phyloP scores from a whole-genome alignment of 192 early-diverging fungal species.

The Helicostylum pulchrum region DNA sequence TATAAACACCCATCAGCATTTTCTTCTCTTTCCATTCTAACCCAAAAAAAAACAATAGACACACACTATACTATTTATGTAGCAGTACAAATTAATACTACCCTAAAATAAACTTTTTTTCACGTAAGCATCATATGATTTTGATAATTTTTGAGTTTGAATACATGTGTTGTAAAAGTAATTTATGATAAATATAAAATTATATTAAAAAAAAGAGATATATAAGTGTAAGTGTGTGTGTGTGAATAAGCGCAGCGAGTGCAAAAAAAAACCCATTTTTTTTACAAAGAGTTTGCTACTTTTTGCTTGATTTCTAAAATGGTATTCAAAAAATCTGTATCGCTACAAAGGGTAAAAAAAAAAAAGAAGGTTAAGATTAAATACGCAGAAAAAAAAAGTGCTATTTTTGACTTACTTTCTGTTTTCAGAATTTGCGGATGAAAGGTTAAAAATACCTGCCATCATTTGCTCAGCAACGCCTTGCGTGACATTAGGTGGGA shows the following conservation, averaged over 20 bases:
- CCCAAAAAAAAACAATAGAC: too few species aligned
- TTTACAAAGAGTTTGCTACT: constrained; percentile 22
- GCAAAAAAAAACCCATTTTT: too few species aligned
- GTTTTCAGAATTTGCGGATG: constrained; percentile 33
- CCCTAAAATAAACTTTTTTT: too few species aligned
- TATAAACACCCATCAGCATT: too few species aligned
- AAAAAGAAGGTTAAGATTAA: not conserved
- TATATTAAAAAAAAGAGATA: not conserved
- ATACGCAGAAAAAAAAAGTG: not conserved
- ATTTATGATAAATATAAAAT: not conserved
- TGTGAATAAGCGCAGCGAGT: not conserved
- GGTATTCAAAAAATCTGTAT: constrained; percentile 31
- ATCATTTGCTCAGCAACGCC: constrained; percentile 74
- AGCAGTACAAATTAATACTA: too few species aligned
- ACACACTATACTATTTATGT: too few species aligned
- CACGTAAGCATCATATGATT: too few species aligned
- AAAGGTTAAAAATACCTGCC: constrained; percentile 66
- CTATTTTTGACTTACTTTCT: constrained; percentile 17
- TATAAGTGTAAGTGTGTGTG: not conserved
- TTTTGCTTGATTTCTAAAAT: constrained; percentile 35
- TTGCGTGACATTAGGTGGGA: constrained; percentile 58
- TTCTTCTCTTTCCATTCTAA: too few species aligned
- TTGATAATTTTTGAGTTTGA: not conserved
- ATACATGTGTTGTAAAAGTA: not conserved
- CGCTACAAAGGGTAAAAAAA: constrained; percentile 13